phyloP scores from a whole-genome alignment of 768 basidiomycete genomes.

The Amanita inopinata region DNA sequence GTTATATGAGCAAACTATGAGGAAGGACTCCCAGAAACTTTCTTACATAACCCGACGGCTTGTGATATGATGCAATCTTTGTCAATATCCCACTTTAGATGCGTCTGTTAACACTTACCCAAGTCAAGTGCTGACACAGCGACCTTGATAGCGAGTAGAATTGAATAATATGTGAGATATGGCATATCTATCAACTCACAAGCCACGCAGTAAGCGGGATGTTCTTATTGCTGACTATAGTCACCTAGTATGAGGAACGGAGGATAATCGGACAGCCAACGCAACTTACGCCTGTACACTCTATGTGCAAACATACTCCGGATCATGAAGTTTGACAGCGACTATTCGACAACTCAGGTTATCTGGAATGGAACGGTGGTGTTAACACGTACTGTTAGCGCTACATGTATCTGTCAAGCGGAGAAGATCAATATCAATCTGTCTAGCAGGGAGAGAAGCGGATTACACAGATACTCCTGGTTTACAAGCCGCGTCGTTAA shows the following conservation, averaged over 20 bases:
- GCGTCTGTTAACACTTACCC: slow-evolving; percentile 22
- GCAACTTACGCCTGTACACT: slow-evolving; percentile 37
- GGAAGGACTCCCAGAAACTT: not conserved
- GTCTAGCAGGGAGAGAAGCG: too few species aligned
- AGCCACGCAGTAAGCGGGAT: slow-evolving; percentile 31
- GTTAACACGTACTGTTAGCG: slow-evolving; percentile 34
- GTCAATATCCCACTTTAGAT: not conserved
- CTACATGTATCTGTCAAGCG: slow-evolving; percentile 45
- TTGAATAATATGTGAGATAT: not conserved
- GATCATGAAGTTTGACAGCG: slow-evolving; percentile 39
- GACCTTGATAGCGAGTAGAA: slow-evolving; percentile 15
- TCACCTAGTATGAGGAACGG: not conserved
- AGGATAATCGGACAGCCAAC: not conserved
- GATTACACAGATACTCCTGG: too few species aligned
- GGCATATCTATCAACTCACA: slow-evolving; percentile 24
- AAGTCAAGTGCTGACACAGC: slow-evolving; percentile 34
- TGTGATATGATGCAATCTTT: slow-evolving; percentile 4
- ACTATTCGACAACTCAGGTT: slow-evolving; percentile 21
- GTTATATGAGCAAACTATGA: not conserved
- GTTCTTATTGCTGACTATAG: slow-evolving; percentile 36
- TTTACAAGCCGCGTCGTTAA: too few species aligned
- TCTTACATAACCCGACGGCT: slow-evolving; percentile 31
- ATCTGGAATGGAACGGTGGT: not conserved
- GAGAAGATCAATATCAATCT: slow-evolving; percentile 1
- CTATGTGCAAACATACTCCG: slow-evolving; percentile 42